These are phyloP conservation scores for Zygnema circumcarinatum DNA, from an alignment of 139 green algal genomes.

Conservation along the genomic window DNA sequence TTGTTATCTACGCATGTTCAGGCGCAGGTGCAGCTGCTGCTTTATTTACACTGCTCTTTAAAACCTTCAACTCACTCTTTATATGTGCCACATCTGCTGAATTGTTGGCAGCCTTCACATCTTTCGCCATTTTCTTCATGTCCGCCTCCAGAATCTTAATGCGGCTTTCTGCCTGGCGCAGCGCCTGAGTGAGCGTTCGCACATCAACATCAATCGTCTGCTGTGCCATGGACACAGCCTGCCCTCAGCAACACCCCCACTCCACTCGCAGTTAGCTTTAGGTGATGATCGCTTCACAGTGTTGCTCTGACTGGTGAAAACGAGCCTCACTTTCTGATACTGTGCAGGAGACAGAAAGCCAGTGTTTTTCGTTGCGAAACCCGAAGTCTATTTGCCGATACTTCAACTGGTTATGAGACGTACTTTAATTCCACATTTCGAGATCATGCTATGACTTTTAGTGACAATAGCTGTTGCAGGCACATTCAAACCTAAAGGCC, in stretches of 20 bases:
- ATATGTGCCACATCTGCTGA: not conserved
- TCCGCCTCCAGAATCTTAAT: conserved; percentile 10
- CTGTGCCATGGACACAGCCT: conserved; percentile 9
- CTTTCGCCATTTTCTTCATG: conserved; percentile 17
- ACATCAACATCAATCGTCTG: not conserved
- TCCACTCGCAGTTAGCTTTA: not conserved
- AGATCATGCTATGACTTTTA: too few relatives aligned
- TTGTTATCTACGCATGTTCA: too few relatives aligned
- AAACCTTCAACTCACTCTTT: not conserved
- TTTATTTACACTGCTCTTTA: not conserved
- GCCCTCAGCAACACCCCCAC: not conserved
- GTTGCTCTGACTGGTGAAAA: not conserved
- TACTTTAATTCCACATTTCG: too few relatives aligned
- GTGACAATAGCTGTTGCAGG: too few relatives aligned
- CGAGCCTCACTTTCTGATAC: not conserved
- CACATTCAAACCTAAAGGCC: too few relatives aligned
- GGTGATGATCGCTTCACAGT: not conserved
- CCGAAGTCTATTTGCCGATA: too few relatives aligned
- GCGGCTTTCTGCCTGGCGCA: not conserved
- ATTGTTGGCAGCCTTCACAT: not conserved
- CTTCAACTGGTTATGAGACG: too few relatives aligned
- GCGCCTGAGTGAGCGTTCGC: not conserved
- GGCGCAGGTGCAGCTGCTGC: not conserved
- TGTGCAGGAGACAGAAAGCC: too few relatives aligned
- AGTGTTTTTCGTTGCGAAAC: too few relatives aligned